Percentiles rank a stretch among this genome's conserved stretches.
Conservation (phyloP, 2,329 filamentous ascomycete genomes). For the Colletotrichum sp. region DNA sequence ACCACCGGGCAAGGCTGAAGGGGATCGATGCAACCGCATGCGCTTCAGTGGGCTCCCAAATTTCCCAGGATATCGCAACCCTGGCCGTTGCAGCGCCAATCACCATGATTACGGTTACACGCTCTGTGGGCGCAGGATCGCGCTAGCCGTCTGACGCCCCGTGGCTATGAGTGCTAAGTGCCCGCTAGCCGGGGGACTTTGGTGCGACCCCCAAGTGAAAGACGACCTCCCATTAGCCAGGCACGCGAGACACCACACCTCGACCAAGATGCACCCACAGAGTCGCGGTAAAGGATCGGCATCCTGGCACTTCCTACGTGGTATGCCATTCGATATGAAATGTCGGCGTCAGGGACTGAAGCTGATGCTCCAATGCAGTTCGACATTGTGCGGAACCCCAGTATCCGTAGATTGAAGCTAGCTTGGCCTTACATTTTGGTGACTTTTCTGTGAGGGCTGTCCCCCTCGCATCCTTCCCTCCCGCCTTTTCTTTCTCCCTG, state of each 20-base stretch:
- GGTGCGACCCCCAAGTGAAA: background rate
- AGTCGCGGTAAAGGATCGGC: background rate
- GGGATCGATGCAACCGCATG: background rate
- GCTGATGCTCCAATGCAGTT: background rate
- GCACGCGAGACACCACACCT: background rate
- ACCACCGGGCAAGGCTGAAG: conserved; percentile 3
- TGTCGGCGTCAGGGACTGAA: background rate
- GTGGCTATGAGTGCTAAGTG: conserved; percentile 4
- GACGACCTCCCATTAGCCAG: background rate
- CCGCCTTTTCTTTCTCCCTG: background rate
- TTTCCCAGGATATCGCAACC: background rate
- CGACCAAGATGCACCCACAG: background rate
- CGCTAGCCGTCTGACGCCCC: conserved; percentile 7
- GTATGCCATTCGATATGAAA: background rate
- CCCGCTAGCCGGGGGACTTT: background rate
- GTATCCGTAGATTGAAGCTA: background rate
- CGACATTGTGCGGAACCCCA: background rate
- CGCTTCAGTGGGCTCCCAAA: background rate
- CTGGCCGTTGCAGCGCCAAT: background rate
- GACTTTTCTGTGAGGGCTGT: background rate
- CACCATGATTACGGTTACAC: background rate
- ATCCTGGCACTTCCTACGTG: background rate
- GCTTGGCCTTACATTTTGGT: background rate
- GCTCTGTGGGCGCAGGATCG: background rate
- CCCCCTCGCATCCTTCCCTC: background rate